Conservation (phyloP, 169 alveolate genomes). For the Plasmodium gallinaceum region DNA sequence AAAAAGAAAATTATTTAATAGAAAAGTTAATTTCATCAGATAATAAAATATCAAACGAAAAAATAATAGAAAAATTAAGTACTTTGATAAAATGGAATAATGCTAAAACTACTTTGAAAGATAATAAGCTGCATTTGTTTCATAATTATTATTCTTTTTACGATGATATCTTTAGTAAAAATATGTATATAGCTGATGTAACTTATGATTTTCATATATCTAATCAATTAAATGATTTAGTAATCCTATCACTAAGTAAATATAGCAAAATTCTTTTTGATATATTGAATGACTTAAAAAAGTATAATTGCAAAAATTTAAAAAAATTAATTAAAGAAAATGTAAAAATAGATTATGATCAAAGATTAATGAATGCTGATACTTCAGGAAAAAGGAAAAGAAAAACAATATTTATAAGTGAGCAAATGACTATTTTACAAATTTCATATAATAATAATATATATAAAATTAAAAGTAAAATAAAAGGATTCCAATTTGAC, state of each 20-base stretch:
- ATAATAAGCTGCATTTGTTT: constrained; percentile 4
- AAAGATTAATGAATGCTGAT: constrained; percentile 48
- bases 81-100: constrained; percentile 33
- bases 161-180: constrained; percentile 40
- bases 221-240: constrained; percentile 39
- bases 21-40: constrained; percentile 21
- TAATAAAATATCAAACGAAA: constrained; percentile 27
- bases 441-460: constrained; percentile 39
- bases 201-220: constrained; percentile 53
- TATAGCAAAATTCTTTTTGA: constrained; percentile 30
- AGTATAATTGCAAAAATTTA: not conserved
- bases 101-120: constrained; percentile 10
- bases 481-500: constrained; percentile 48
- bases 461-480: constrained; percentile 57
- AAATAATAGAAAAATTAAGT: constrained; percentile 31
- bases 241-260: constrained; percentile 33
- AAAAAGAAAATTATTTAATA: constrained; percentile 51
- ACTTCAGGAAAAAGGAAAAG: constrained; percentile 69
- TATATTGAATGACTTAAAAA: constrained; percentile 43
- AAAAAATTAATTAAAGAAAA: constrained; percentile 51
- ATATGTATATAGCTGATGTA: constrained; percentile 10
- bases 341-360: constrained; percentile 60
- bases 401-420: constrained; percentile 40
- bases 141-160: constrained; percentile 61
- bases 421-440: constrained; percentile 47